Percentiles rank a stretch among this genome's conserved stretches.
Conservation (phyloP, 495 filamentous ascomycete species). For the Penicillium soppii region DNA sequence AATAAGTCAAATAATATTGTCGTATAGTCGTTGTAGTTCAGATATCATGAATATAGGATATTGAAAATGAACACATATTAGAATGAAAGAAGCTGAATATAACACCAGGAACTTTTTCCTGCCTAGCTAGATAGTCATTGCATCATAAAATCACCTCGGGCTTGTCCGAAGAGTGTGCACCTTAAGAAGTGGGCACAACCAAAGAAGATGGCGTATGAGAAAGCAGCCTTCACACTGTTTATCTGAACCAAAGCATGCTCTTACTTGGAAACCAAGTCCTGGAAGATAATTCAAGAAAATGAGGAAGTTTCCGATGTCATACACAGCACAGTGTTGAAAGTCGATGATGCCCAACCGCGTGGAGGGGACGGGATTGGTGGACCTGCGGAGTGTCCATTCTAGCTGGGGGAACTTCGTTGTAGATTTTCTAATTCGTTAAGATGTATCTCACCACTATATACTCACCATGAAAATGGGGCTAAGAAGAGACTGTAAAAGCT, state of each 20-base stretch:
- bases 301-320: conserved; percentile 5
- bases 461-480: too few relatives aligned
- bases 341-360: conserved; percentile 27
- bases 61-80: background rate
- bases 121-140: conserved; percentile 15
- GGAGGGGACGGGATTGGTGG: conserved; percentile 9
- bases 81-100: conserved; percentile 7
- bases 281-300: conserved; percentile 9
- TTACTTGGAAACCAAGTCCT: conserved; percentile 9
- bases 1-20: conserved; percentile 1
- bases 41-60: background rate
- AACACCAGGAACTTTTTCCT: conserved; percentile 6
- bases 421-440: background rate
- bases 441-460: too few relatives aligned
- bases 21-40: conserved; percentile 7
- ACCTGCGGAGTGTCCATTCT: conserved; percentile 10
- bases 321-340: conserved; percentile 8
- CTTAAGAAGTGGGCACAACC: conserved; percentile 2
- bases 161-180: background rate
- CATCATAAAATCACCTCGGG: conserved; percentile 24
- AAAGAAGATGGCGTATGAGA: background rate
- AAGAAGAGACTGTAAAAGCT: too few relatives aligned
- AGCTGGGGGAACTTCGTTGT: conserved; percentile 11
- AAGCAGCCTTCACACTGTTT: background rate
- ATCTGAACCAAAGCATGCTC: conserved; percentile 3